These are phyloP conservation scores for Pseudopyricularia cyperi DNA, from an alignment of 2,329 filamentous ascomycete genomes.

Conservation along the genomic window DNA sequence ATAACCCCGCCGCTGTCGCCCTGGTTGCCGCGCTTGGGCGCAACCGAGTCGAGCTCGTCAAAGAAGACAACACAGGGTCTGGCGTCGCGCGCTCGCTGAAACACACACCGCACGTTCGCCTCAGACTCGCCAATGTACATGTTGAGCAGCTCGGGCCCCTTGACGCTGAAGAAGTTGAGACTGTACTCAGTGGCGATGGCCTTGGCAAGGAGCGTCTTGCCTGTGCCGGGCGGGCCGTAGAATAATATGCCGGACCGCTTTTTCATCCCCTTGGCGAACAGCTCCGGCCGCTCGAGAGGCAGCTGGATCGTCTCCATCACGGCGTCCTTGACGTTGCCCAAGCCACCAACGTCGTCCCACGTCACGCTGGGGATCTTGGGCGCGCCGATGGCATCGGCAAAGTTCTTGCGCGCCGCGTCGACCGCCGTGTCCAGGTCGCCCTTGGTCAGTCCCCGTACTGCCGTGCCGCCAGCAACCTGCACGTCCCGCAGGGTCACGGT, in stretches of 20 bases:
- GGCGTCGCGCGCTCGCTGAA: conserved; percentile 76
- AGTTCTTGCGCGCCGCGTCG: conserved; percentile 92
- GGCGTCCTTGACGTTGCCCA: conserved; percentile 92
- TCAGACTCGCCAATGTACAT: conserved; percentile 96
- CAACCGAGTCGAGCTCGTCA: conserved; percentile 84
- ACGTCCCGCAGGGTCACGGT: conserved; percentile 64
- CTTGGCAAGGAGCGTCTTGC: conserved; percentile 86
- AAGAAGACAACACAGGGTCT: conserved; percentile 87
- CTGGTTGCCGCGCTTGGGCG: conserved; percentile 92
- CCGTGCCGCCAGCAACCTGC: conserved; percentile 73
- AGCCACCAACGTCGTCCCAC: conserved; percentile 90
- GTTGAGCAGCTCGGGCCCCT: conserved; percentile 81
- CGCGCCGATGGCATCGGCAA: conserved; percentile 91
- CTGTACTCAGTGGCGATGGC: conserved; percentile 90
- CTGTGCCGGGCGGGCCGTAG: conserved; percentile 82
- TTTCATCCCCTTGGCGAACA: conserved; percentile 97
- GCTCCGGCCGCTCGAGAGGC: conserved; percentile 77
- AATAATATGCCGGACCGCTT: conserved; percentile 90
- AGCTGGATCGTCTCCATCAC: conserved; percentile 93
- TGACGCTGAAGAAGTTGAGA: conserved; percentile 89
- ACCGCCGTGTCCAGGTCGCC: conserved; percentile 86
- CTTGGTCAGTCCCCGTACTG: conserved; percentile 65
- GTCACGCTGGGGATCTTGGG: conserved; percentile 96
- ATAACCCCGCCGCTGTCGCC: conserved; percentile 96
- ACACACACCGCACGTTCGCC: conserved; percentile 80